phyloP scores from a whole-genome alignment of 1,284 basidiomycete species.

The Puccinia novopanici region DNA sequence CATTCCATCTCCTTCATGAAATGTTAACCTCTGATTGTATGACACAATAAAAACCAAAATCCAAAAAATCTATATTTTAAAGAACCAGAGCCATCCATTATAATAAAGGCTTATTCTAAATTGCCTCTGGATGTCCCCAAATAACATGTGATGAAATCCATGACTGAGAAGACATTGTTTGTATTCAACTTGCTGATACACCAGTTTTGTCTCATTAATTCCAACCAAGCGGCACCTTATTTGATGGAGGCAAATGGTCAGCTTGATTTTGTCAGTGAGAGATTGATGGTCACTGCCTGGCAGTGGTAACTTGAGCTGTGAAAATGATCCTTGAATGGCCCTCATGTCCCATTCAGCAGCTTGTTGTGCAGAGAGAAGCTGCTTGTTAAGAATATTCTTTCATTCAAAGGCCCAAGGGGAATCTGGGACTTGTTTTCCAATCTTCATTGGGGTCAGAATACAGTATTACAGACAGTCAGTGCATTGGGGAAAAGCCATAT shows the following conservation, averaged over 20 bases:
- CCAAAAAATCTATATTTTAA: neutral
- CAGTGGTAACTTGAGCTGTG: neutral
- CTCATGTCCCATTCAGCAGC: conserved; percentile 10
- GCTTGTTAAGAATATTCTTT: neutral
- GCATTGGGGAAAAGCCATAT: neutral
- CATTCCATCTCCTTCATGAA: too few relatives aligned
- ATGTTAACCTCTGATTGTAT: too few relatives aligned
- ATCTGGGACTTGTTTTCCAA: neutral
- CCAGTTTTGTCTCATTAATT: neutral
- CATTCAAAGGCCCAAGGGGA: neutral
- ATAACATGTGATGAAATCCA: neutral
- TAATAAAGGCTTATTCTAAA: neutral
- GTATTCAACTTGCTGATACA: neutral
- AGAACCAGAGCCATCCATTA: neutral
- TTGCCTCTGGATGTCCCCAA: neutral
- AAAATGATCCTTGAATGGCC: neutral
- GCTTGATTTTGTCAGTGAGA: neutral
- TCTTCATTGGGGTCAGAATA: neutral
- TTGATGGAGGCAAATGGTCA: neutral
- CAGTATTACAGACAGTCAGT: neutral
- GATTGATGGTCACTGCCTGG: neutral
- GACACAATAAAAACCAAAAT: neutral
- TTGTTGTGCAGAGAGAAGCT: neutral
- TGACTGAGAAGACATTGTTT: neutral
- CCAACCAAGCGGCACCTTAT: neutral